Conservation (phyloP, 108 stramenopile species). For the Cylindrotheca closterium region DNA sequence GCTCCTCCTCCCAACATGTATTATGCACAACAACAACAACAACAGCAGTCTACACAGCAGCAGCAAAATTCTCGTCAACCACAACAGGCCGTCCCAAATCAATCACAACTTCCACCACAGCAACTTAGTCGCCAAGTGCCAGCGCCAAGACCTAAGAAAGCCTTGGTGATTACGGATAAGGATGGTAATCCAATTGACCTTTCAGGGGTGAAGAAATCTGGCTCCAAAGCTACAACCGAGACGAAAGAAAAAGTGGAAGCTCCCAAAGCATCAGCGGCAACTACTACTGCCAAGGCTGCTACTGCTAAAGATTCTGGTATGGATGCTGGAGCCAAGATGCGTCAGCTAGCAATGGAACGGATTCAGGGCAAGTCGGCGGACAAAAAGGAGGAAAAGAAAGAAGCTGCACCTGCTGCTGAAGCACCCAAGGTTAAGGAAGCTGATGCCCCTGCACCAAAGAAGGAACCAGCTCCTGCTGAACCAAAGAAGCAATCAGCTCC, state of each 20-base stretch:
- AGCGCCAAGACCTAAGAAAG: constrained; percentile 24
- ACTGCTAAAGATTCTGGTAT: constrained; percentile 6
- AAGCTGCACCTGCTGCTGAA: constrained; percentile 21
- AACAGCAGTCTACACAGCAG: constrained; percentile 6
- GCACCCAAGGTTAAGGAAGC: constrained; percentile 18
- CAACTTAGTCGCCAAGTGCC: constrained; percentile 2
- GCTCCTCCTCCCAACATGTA: constrained; percentile 20
- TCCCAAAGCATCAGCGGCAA: background rate
- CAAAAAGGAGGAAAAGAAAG: constrained; percentile 25
- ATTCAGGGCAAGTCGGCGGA: constrained; percentile 41
- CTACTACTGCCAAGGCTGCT: constrained; percentile 8
- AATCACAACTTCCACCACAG: too few species aligned
- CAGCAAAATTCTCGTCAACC: background rate
- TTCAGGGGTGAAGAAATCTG: constrained; percentile 12
- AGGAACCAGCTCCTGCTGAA: constrained; percentile 14
- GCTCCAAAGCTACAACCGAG: constrained; percentile 15
- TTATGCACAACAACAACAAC: constrained; percentile 5
- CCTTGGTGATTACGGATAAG: constrained; percentile 53
- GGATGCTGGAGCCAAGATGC: constrained; percentile 66
- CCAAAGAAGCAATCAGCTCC: constrained; percentile 10
- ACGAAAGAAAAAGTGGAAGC: constrained; percentile 23
- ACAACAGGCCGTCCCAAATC: too few species aligned
- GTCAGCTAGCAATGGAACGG: constrained; percentile 61
- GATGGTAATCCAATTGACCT: constrained; percentile 67
- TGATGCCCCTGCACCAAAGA: constrained; percentile 33